Conservation (phyloP, 1,139 yeast species). For the Spencermartinsiella ligniputridi region DNA sequence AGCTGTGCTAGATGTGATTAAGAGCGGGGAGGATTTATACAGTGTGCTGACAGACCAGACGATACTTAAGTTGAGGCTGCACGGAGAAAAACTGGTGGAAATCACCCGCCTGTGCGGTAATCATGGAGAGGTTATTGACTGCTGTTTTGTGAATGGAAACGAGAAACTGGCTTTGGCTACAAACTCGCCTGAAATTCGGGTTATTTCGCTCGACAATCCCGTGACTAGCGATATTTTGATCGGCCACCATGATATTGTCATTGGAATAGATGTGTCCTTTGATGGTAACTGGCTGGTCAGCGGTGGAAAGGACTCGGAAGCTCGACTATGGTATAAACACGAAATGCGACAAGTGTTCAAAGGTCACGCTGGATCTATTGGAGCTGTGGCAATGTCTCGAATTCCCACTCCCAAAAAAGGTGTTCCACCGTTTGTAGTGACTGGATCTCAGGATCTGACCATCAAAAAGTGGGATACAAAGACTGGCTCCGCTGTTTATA, state of each 20-base stretch:
- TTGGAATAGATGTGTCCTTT: conserved; percentile 67
- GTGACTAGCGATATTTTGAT: conserved; percentile 61
- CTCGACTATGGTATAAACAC: conserved; percentile 64
- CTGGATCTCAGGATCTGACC: conserved; percentile 88
- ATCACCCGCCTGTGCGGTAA: conserved; percentile 71
- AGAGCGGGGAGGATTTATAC: conserved; percentile 26
- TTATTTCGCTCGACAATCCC: conserved; percentile 47
- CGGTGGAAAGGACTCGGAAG: conserved; percentile 87
- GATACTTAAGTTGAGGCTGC: conserved; percentile 46
- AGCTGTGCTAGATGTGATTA: conserved; percentile 45
- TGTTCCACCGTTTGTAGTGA: conserved; percentile 67
- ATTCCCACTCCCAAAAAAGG: conserved; percentile 36
- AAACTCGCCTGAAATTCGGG: conserved; percentile 84
- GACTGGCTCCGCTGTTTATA: conserved; percentile 58
- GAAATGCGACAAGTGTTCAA: conserved; percentile 37
- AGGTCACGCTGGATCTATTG: conserved; percentile 86
- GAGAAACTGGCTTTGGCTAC: conserved; percentile 73
- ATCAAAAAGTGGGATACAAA: conserved; percentile 72
- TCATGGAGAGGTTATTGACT: conserved; percentile 89
- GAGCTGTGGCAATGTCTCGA: conserved; percentile 74
- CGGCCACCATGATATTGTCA: conserved; percentile 83
- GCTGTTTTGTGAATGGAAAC: conserved; percentile 51
- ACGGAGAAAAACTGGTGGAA: conserved; percentile 42
- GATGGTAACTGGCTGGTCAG: conserved; percentile 90
- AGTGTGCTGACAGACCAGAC: conserved; percentile 81